Evolutionary conservation across 164 flowering plant species (phyloP).

Genomic region (Taxillus chinensis): DNA sequence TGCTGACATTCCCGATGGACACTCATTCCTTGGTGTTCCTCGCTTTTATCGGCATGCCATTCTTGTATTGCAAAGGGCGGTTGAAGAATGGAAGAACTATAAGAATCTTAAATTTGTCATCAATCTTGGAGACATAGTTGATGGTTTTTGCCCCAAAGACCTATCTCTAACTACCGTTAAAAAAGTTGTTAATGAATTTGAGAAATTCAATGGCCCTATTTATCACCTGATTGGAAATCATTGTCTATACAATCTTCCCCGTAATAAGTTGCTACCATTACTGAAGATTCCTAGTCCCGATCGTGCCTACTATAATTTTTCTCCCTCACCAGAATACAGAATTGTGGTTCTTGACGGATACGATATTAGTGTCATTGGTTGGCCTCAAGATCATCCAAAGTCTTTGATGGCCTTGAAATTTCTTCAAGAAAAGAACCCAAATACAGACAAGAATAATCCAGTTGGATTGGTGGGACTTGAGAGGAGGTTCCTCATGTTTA

Average conservation of each 20-base stretch:
- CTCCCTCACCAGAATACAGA: slow-evolving; percentile 66
- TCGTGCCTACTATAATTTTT: slow-evolving; percentile 72
- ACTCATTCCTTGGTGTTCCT: slow-evolving; percentile 76
- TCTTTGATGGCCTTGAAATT: slow-evolving; percentile 42
- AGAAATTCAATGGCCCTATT: slow-evolving; percentile 50
- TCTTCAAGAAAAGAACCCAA: slow-evolving; percentile 65
- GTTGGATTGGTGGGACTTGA: slow-evolving; percentile 48
- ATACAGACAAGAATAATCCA: slow-evolving; percentile 75
- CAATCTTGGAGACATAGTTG: slow-evolving; percentile 88
- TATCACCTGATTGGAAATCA: slow-evolving; percentile 97
- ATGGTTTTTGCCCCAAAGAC: slow-evolving; percentile 82
- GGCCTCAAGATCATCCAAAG: slow-evolving; percentile 78
- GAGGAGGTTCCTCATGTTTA: slow-evolving; percentile 80
- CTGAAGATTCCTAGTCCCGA: slow-evolving; percentile 46
- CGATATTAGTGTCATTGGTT: slow-evolving; percentile 87
- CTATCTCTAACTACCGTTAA: slow-evolving; percentile 49
- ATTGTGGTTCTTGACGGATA: slow-evolving; percentile 87
- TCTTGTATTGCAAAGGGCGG: slow-evolving; percentile 76
- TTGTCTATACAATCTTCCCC: slow-evolving; percentile 93
- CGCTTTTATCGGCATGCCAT: slow-evolving; percentile 79
- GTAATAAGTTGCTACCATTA: slow-evolving; percentile 49
- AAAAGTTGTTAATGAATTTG: slow-evolving; percentile 54
- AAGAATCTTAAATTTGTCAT: slow-evolving; percentile 47
- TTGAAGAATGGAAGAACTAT: slow-evolving; percentile 56
- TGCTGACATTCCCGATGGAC: slow-evolving; percentile 90